These are phyloP conservation scores for Bromus sterilis DNA, from an alignment of 176 grass and related monocot genomes.

Conservation along the genomic window DNA sequence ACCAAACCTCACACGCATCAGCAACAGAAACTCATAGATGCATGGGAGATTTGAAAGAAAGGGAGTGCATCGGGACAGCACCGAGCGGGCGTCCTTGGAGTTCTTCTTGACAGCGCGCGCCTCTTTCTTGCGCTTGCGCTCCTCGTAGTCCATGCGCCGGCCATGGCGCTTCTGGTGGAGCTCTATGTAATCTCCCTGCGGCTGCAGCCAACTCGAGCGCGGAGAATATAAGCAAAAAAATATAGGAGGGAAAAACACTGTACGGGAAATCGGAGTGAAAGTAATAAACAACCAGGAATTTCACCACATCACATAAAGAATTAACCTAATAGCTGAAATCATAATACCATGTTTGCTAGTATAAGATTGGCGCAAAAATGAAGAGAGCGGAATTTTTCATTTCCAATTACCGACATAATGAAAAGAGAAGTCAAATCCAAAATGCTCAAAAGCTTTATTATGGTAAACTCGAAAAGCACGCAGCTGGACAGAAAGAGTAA, in stretches of 20 bases:
- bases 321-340: not conserved
- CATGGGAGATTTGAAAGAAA: not conserved
- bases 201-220: constrained; percentile 35
- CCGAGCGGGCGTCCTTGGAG: constrained; percentile 51
- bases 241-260: rapidly evolving
- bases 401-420: not conserved
- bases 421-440: not conserved
- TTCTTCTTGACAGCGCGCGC: constrained; percentile 67
- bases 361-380: not conserved
- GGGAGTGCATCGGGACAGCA: not conserved
- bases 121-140: constrained; percentile 75
- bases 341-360: not conserved
- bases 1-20: not conserved
- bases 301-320: not conserved
- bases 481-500: not conserved
- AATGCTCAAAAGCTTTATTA: not conserved
- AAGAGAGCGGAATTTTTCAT: not conserved
- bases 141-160: constrained; percentile 54
- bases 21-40: not conserved
- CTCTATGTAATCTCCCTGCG: constrained; percentile 83
- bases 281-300: not conserved
- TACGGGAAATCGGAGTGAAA: too few relatives aligned
- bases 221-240: not conserved
- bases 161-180: constrained; percentile 90
- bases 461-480: not conserved